phyloP scores from a whole-genome alignment of 768 basidiomycete species.

The Auriscalpium microsporum region DNA sequence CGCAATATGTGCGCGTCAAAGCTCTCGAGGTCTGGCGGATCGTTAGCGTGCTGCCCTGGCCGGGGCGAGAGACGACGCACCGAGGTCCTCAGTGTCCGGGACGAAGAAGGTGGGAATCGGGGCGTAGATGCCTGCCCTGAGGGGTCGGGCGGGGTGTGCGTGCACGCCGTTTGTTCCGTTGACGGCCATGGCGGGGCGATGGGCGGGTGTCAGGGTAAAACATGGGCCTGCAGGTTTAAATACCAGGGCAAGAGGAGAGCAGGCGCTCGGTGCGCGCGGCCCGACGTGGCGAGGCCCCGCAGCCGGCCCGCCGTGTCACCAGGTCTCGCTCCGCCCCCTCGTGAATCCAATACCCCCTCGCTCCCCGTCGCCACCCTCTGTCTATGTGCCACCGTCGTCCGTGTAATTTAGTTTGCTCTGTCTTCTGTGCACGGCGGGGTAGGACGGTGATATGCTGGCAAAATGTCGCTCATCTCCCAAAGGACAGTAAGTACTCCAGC shows the following conservation, averaged over 20 bases:
- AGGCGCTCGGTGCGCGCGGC: not conserved
- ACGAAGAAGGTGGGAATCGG: constrained; percentile 86
- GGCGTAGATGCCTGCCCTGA: constrained; percentile 72
- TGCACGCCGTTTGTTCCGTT: constrained; percentile 21
- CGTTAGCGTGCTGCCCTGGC: constrained; percentile 3
- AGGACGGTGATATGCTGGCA: too few species aligned
- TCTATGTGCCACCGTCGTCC: too few species aligned
- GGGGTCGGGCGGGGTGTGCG: constrained; percentile 35
- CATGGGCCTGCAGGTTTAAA: not conserved
- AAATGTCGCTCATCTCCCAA: too few species aligned
- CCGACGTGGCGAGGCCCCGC: not conserved
- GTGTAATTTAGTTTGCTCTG: too few species aligned
- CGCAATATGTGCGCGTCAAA: constrained; percentile 62
- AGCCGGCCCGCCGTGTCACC: not conserved
- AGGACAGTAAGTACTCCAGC: too few species aligned
- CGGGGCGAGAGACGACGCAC: constrained; percentile 35
- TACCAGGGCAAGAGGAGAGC: not conserved
- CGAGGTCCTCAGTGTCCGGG: constrained; percentile 69
- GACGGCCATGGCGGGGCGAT: constrained; percentile 30
- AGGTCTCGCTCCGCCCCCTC: too few species aligned
- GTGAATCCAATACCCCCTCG: too few species aligned
- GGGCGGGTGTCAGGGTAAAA: constrained; percentile 1
- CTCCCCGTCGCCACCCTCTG: too few species aligned
- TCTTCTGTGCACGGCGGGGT: too few species aligned
- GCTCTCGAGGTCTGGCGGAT: constrained; percentile 47